A percentile compares a stretch with the other conserved stretches of the same genome.
Evolutionary conservation across 441 rosid genomes (phyloP).

Genomic region (Flueggea neowawraea): DNA sequence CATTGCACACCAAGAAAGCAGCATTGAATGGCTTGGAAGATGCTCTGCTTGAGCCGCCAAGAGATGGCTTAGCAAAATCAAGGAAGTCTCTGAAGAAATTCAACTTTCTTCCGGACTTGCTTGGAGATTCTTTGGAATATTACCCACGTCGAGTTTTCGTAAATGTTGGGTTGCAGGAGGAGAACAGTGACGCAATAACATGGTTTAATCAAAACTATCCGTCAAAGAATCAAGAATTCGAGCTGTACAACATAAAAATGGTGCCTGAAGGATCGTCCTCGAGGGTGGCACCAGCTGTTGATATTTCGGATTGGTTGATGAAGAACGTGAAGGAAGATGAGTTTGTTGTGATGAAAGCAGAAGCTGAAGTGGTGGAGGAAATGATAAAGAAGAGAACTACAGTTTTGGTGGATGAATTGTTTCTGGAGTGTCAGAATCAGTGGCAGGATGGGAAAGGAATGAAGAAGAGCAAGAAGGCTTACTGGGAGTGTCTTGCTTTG

Average conservation of each 20-base stretch:
- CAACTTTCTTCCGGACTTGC: conserved; percentile 53
- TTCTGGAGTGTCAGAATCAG: conserved; percentile 72
- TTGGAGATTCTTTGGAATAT: conserved; percentile 53
- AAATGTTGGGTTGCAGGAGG: conserved; percentile 51
- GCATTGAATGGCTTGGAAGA: conserved; percentile 65
- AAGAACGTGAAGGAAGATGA: conserved; percentile 59
- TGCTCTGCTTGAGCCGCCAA: conserved; percentile 77
- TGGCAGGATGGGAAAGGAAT: conserved; percentile 18
- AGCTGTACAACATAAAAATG: conserved; percentile 70
- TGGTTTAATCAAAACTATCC: conserved; percentile 78
- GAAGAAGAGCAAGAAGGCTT: conserved; percentile 44
- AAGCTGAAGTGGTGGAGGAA: conserved; percentile 71
- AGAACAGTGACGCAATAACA: conserved; percentile 37
- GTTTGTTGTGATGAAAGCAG: conserved; percentile 87
- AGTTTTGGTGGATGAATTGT: conserved; percentile 71
- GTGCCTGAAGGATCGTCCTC: conserved; percentile 32
- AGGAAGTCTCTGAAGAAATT: conserved; percentile 54
- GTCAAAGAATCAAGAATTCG: conserved; percentile 56
- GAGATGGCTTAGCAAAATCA: conserved; percentile 61
- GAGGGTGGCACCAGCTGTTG: conserved; percentile 25
- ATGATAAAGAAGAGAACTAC: conserved; percentile 55
- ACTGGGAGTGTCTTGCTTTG: conserved; percentile 80
- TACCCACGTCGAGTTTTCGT: conserved; percentile 66
- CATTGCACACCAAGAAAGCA: conserved; percentile 16
- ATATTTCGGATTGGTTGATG: conserved; percentile 59